phyloP scores from a whole-genome alignment of 768 basidiomycete genomes.

The Vararia minispora region DNA sequence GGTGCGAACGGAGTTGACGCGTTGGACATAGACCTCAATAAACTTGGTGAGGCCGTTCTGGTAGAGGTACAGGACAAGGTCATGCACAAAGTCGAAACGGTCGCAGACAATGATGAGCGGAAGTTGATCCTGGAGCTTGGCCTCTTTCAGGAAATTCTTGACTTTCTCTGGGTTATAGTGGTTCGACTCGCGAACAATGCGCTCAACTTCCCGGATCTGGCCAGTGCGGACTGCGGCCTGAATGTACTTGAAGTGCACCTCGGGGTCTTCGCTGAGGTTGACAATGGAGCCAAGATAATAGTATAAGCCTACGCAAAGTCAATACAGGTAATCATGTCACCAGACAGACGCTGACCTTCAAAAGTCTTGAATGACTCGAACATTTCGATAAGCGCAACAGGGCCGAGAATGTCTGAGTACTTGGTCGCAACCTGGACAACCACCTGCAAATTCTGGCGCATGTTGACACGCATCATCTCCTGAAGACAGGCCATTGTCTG shows the following conservation, averaged over 20 bases:
- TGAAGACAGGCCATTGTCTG: constrained; percentile 94
- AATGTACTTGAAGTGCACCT: constrained; percentile 99
- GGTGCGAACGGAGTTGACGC: constrained; percentile 93
- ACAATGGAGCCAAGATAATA: constrained; percentile 98
- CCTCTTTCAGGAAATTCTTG: constrained; percentile 99
- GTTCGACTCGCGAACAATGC: constrained; percentile 96
- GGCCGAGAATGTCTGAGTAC: constrained; percentile 96
- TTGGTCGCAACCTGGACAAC: constrained; percentile 98
- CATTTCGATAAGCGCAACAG: constrained; percentile 96
- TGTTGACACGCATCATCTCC: constrained; percentile 95
- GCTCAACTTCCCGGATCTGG: constrained; percentile 97
- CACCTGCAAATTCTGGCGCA: constrained; percentile 93
- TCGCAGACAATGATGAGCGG: constrained; percentile 99
- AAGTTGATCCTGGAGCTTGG: constrained; percentile 90
- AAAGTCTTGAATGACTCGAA: constrained; percentile 97
- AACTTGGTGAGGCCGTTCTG: constrained; percentile 94
- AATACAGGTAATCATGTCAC: not conserved
- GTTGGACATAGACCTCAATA: constrained; percentile 99
- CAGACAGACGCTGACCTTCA: constrained; percentile 53
- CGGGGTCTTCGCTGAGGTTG: constrained; percentile 90
- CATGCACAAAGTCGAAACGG: constrained; percentile 99
- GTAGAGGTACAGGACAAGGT: constrained; percentile 95
- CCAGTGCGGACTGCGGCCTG: constrained; percentile 97
- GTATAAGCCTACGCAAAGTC: constrained; percentile 57
- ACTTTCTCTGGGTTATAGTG: constrained; percentile 98